A percentile compares a stretch with the other conserved stretches of the same genome.
phyloP scores from a whole-genome alignment of 2,329 filamentous ascomycete species.

The Colletotrichum tabaci region DNA sequence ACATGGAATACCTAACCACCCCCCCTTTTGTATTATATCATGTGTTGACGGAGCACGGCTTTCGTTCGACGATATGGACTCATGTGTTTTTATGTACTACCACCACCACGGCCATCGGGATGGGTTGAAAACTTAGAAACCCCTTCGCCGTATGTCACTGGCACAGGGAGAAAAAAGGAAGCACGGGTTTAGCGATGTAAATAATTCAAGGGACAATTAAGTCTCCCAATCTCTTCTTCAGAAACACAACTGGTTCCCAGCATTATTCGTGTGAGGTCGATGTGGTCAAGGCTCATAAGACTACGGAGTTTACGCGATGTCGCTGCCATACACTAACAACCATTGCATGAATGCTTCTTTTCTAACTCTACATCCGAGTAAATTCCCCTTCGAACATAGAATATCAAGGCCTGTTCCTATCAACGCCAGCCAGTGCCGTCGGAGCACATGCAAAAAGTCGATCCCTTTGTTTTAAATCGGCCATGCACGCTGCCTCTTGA shows the following conservation, averaged over 20 bases:
- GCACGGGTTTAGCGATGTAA: slow-evolving; percentile 32
- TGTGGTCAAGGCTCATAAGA: neutral
- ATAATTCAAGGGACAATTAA: slow-evolving; percentile 23
- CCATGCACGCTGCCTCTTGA: slow-evolving; percentile 1
- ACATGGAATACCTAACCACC: slow-evolving; percentile 22
- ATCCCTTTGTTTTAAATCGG: neutral
- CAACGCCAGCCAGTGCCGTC: slow-evolving; percentile 5
- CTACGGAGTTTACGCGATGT: neutral
- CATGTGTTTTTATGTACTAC: slow-evolving; percentile 22
- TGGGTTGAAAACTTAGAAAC: neutral
- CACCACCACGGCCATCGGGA: slow-evolving; percentile 17
- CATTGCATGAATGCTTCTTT: neutral
- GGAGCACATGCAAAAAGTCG: neutral
- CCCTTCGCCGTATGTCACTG: slow-evolving; percentile 13
- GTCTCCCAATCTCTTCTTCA: slow-evolving; percentile 39
- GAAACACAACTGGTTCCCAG: neutral
- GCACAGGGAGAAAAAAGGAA: neutral
- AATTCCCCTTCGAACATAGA: neutral
- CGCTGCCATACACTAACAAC: neutral
- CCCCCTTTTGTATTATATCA: slow-evolving; percentile 35
- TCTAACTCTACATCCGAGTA: neutral
- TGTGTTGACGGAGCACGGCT: slow-evolving; percentile 23
- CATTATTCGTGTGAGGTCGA: neutral
- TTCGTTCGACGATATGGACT: slow-evolving; percentile 17
- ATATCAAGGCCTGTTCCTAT: neutral